Evolutionary conservation across 495 filamentous ascomycete species (phyloP).

Genomic region (Pyrenula massariospora): DNA sequence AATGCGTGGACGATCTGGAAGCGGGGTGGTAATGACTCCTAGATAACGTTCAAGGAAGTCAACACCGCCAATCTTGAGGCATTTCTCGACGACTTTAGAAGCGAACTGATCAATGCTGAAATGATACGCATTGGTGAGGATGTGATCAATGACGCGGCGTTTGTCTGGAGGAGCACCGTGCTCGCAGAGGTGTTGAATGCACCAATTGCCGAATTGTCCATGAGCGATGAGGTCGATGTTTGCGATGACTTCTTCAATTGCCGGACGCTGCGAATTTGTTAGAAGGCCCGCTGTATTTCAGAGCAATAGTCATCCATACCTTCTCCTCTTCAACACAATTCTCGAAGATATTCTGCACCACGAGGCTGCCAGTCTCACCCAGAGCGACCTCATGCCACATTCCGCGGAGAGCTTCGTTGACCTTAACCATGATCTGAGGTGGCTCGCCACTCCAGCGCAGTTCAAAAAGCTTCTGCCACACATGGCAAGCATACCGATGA

Average conservation of each 20-base stretch:
- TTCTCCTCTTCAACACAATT: conserved; percentile 98
- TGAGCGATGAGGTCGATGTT: conserved; percentile 94
- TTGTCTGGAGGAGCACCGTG: conserved; percentile 87
- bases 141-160: conserved; percentile 86
- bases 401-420: conserved; percentile 87
- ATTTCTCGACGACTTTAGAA: conserved; percentile 98
- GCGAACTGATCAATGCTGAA: conserved; percentile 99
- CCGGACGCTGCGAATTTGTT: conserved; percentile 58
- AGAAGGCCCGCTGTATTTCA: conserved; percentile 13
- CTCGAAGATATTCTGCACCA: conserved; percentile 99
- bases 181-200: conserved; percentile 98
- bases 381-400: conserved; percentile 99
- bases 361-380: conserved; percentile 92
- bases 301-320: conserved; percentile 43
- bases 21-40: conserved; percentile 83
- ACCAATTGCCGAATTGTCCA: conserved; percentile 99
- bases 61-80: conserved; percentile 85
- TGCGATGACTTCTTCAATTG: conserved; percentile 87
- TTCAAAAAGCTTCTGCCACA: conserved; percentile 99
- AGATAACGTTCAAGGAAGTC: conserved; percentile 92
- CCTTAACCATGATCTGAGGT: conserved; percentile 95
- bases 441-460: conserved; percentile 89
- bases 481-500: conserved; percentile 95
- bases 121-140: conserved; percentile 81
- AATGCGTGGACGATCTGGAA: conserved; percentile 83